Base-by-base conservation (phyloP, 495 filamentous ascomycete species). In the Penicillium samsonianum region DNA sequence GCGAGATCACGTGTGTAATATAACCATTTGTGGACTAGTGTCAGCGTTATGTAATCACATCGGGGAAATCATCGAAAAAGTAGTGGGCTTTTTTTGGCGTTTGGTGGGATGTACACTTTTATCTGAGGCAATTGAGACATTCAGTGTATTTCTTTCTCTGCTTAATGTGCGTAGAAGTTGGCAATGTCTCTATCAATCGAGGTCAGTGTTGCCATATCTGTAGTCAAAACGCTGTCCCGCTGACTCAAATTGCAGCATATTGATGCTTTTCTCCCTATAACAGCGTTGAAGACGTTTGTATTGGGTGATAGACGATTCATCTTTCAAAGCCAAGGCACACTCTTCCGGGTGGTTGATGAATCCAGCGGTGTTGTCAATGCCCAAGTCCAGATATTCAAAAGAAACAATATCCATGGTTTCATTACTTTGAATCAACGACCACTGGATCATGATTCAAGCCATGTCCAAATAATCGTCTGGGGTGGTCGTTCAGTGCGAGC, bases 401-500 rank as follows among this genome's bases (percentile, higher is more conserved):
- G 75, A 50, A 79, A 73, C 55, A 69, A 77, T 63, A 58, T 78
- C 11, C 75, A 79, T 58, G 77, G 77, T 5, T 74, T 77, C 51
- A 61, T 73, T 37, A 38, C 59, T 44, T 62, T 76, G 12, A 52
- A 62, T 26, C 50, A 59, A 37, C 45, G 22, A 17, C 40, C 58
- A n/a, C 48, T 60, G 25, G 40, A 62, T 6, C 58, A 62, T 40
- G 58, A 37, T 2, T 56, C 67, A 26, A 69, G 62, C 37, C 55
- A 67, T 58, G 55, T 74, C 25, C 76, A 78, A 23, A 64, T 96
- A 14, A 68, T 96, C 10, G 82, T 81, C 1, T 93, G 87, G 67
- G 90, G 95, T 69, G 91, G 92, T 30, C 80, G 80, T 4, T 85
- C 82, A 42, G 66, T 96, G n/a, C 83, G 82, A 46, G 65, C 89